Conservation (phyloP, 1,139 yeast genomes). For the Candida smagusa region DNA sequence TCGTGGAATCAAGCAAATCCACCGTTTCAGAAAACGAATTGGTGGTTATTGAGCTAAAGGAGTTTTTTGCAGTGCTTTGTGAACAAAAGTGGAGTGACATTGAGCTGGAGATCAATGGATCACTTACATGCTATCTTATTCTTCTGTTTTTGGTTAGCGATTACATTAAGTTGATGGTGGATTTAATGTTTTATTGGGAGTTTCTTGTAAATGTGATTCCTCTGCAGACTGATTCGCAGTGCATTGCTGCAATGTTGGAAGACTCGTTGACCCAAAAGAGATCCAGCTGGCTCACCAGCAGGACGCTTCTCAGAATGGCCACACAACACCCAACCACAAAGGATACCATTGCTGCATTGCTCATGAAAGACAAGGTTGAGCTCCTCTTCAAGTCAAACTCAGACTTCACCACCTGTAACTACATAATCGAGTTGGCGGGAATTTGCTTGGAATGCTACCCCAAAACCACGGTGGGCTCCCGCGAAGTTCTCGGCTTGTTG, state of each 20-base stretch:
- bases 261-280: not conserved
- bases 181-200: constrained; percentile 2
- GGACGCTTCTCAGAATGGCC: constrained; percentile 1
- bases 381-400: constrained; percentile 1
- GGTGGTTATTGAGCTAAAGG: not conserved
- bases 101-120: not conserved
- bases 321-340: not conserved
- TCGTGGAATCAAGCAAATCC: not conserved
- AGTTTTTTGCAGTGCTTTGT: not conserved
- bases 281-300: constrained; percentile 4
- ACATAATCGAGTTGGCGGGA: constrained; percentile 1
- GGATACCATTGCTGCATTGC: not conserved
- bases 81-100: not conserved
- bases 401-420: constrained; percentile 4
- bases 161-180: not conserved
- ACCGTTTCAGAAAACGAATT: not conserved
- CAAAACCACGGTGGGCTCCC: not conserved
- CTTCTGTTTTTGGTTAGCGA: constrained; percentile 1
- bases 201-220: not conserved
- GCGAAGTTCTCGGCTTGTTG: not conserved
- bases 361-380: not conserved
- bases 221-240: constrained; percentile 1
- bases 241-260: constrained; percentile 1
- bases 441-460: not conserved
- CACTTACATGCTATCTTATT: constrained; percentile 2